Evolutionary conservation across 768 basidiomycete genomes (phyloP), one percentile per base, ranked within the genome.

Genomic region (Suillus americanus): DNA sequence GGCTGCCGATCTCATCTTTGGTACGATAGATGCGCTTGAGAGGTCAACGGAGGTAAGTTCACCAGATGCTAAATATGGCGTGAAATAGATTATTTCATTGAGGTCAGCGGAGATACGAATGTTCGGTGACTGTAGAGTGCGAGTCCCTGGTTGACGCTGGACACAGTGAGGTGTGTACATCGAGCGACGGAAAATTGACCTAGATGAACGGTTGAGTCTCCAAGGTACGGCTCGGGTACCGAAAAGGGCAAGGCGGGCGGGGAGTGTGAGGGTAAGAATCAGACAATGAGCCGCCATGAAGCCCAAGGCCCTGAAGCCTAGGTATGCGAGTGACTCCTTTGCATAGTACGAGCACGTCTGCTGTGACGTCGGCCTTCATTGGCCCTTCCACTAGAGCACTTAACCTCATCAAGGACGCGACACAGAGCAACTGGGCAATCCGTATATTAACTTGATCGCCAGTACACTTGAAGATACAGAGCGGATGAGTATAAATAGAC

Each of bases 81-180:
- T 94, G n/a, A 74, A 74, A 8, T 83, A 79, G 45, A 98, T 74
- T 55, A 98, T 86, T 28, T 86, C 82, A 20, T 73, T 67, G 18
- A 98, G 80, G 84, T 81, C 35, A 97, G 80, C 2, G 92, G 87
- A n/a, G 88, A 90, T 0, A 86, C 80, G 76, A 91, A 94, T 1
- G 94, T 94, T 76, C 82, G 83, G 72, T 97, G 95, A 37, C 94
- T 94, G 70, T 93, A 97, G 5, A 99, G 91, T 92, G n/a, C n/a
- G 38, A 99, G 82, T 72, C 98, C 92, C 40, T 79, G 81, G 95
- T 79, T 85, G 72, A 98, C 86, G 54, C 91, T 88, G 64, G 88
- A 85, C 65, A 93, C 87, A 1, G 92, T 90, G 41, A 98, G 79
- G 67, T 89, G 88, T 63, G 87, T 88, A 80, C 95, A 98, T 16